Base-by-base conservation (phyloP, 306 rosid species). In the Rosa lucieae region DNA sequence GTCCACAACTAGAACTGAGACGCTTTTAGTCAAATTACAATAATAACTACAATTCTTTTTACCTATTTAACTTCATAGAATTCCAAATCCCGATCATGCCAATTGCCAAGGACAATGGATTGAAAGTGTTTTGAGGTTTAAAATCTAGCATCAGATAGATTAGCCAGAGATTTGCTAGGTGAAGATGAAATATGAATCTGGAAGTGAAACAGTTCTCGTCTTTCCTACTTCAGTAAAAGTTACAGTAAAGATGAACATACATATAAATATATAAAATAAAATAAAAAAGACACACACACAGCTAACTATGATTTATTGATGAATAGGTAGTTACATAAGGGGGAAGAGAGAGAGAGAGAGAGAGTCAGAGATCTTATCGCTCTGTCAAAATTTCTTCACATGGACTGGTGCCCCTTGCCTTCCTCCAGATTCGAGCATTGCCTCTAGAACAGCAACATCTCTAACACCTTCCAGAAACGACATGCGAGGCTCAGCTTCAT, bases 381-480 rank as follows among this genome's bases (percentile, higher is more conserved):
- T 62, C 68, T 77, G 79, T 90, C 83, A 94, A 85, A 90, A 94
- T 75, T 80, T 89, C 63, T 90, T 94, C 73, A 94, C 97, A 2
- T 73, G 82, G 84, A 91, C 93, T 63, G 80, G 82, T 47, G 90
- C 92, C 12, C 99, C 97, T 70, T 89, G 80, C 85, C 73, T 89
- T 40, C 87, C 23, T 82, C 99, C 99, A 0, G 99, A 94, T 73
- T 92, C 99, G 81, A 92, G 92, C 97, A 92, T 92, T 75, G 99
- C 99, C 81, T 87, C 97, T 37, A 92, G 89, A 77, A 94, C 86
- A 42, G 97, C 99, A 81, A 94, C 97, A 79, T 94, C 97, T 84
- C 95, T 88, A 21, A 97, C 97, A 75, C 99, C 99, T 87, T 94
- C 97, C 18, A 89, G 78, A 42, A 79, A 92, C 26, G 99, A 89